Conservation (phyloP, 2,329 filamentous ascomycete species). For the Ophiocordyceps polyrhachis-furcata region DNA sequence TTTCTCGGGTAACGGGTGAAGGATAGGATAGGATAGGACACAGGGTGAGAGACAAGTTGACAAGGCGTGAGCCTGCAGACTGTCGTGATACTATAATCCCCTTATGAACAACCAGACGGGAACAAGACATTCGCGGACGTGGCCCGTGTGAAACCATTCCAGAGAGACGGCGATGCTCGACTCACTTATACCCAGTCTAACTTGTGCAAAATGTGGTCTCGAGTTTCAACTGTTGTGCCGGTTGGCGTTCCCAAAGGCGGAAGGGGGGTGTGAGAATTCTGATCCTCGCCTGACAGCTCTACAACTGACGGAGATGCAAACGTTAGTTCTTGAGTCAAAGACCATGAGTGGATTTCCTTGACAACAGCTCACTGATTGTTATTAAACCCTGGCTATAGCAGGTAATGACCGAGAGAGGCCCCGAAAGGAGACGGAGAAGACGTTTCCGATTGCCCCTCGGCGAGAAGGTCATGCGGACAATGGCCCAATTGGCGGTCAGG, state of each 20-base stretch:
- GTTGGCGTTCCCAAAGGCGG: too few species aligned
- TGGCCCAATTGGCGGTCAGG: not conserved
- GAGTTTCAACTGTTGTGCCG: not conserved
- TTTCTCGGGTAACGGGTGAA: not conserved
- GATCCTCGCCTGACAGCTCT: not conserved
- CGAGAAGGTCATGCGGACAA: not conserved
- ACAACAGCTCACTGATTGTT: not conserved
- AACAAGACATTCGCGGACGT: slow-evolving; percentile 4
- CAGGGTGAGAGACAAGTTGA: not conserved
- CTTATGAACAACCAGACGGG: not conserved
- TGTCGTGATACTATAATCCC: slow-evolving; percentile 1
- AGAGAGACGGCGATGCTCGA: slow-evolving; percentile 1
- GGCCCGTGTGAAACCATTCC: slow-evolving; percentile 5
- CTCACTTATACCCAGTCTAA: not conserved
- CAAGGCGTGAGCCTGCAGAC: not conserved
- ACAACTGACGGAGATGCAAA: not conserved
- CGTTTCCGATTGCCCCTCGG: not conserved
- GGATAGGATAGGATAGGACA: not conserved
- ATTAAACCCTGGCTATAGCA: not conserved
- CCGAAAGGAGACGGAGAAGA: not conserved
- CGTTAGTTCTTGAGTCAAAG: not conserved
- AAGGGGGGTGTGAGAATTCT: not conserved
- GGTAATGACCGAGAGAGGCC: not conserved
- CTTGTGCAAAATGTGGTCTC: not conserved
- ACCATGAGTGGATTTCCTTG: not conserved